Conservation (phyloP, 805 yeast genomes). For the Ogataea glucozyma region DNA sequence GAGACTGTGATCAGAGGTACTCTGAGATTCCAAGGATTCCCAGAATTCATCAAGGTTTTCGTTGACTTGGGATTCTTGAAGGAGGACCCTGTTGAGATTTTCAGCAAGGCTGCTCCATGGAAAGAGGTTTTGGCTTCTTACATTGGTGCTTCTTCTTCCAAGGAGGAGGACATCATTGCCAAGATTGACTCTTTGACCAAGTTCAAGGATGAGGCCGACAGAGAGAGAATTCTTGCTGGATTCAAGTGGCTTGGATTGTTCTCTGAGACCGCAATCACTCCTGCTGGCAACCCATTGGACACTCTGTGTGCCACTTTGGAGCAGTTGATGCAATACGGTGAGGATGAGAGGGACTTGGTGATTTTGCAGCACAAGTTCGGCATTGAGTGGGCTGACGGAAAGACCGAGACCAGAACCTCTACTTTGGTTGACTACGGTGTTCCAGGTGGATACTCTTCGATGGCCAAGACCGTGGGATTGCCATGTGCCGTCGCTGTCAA, state of each 20-base stretch:
- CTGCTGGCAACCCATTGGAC: slow-evolving; percentile 94
- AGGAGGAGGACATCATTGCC: slow-evolving; percentile 71
- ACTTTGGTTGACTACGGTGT: slow-evolving; percentile 94
- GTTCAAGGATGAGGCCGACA: slow-evolving; percentile 79
- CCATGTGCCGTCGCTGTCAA: slow-evolving; percentile 96
- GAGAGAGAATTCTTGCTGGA: slow-evolving; percentile 84
- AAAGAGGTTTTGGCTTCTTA: slow-evolving; percentile 79
- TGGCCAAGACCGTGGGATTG: slow-evolving; percentile 98
- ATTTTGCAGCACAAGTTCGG: slow-evolving; percentile 97
- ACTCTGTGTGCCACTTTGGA: slow-evolving; percentile 96
- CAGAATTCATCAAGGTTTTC: slow-evolving; percentile 92
- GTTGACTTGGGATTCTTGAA: slow-evolving; percentile 92
- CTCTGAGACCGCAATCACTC: slow-evolving; percentile 70
- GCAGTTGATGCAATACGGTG: slow-evolving; percentile 92
- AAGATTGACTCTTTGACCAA: slow-evolving; percentile 76
- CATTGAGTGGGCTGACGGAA: slow-evolving; percentile 93
- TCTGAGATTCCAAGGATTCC: slow-evolving; percentile 97
- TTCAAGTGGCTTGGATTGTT: slow-evolving; percentile 93
- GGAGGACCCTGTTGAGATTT: slow-evolving; percentile 66
- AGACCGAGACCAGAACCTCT: slow-evolving; percentile 88
- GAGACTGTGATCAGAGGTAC: slow-evolving; percentile 97
- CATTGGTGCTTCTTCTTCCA: slow-evolving; percentile 69
- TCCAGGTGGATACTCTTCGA: slow-evolving; percentile 90
- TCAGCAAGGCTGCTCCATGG: slow-evolving; percentile 70
- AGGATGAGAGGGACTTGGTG: slow-evolving; percentile 94